Evolutionary conservation across 2,329 filamentous ascomycete species (phyloP), one percentile per base, ranked within the genome.

Genomic region (Aspergillus sp.): DNA sequence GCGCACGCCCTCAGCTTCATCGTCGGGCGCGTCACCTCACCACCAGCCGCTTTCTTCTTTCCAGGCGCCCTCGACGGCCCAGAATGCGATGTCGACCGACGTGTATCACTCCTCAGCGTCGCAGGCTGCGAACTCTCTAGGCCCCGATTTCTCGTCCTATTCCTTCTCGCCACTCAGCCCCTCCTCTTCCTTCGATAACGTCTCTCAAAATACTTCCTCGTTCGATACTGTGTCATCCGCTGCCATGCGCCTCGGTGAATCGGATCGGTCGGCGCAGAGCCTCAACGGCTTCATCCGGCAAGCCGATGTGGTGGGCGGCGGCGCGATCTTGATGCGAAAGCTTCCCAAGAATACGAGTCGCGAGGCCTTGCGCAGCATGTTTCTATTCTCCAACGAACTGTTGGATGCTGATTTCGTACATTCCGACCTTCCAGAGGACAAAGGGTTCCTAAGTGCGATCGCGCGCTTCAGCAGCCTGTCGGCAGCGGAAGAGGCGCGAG

Each of bases 331-430:
- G 55, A 78, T 88, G 74, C 84, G 84, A 66, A 84, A 81, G 64
- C 76, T 88, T 14, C 84, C 85, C 4, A 79, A 77, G 58, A 85
- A 81, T 68, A 87, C 81, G 44, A 84, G 80, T 66, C 73, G 78
- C 51, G 85, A 87, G 61, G 78, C 82, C 17, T 77, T 88, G 56
- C 80, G 82, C 62, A 85, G 82, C 69, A 86, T 88, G 77, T 76
- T 88, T 6, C 77, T 87, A n/a, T 88, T 88, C 64, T 84, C 85
- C 19, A 84, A 85, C 64, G 84, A 87, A 61, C 77, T 87, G 49
- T 73, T 86, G 49, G 82, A 86, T 61, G 81, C 81, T 55, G 82
- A 85, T 53, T 81, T 88, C 60, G 75, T 87, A 15, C 73, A 77
- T 5, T 77, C 78, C 50, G 81, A 82, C n/a, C 77, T 78, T 59